Evolutionary conservation across 352 stramenopile genomes (phyloP).

Genomic region (Lagenidium sp.): DNA sequence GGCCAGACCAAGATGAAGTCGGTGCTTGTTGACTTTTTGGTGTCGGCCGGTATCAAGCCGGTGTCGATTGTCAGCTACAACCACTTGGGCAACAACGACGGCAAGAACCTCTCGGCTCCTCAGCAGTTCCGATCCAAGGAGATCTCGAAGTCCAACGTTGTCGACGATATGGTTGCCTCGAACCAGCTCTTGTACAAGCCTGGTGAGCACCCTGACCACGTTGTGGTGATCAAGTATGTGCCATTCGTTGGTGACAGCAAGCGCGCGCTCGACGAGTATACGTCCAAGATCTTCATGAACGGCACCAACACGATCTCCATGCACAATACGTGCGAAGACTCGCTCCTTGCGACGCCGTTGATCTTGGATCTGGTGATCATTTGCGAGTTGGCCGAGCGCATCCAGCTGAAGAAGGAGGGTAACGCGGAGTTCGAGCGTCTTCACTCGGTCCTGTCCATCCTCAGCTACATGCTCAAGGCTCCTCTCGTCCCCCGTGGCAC

Average conservation of each 20-base stretch:
- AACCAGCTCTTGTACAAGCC: slow-evolving; percentile 97
- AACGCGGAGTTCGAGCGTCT: slow-evolving; percentile 89
- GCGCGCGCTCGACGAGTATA: slow-evolving; percentile 99
- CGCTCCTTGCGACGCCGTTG: slow-evolving; percentile 94
- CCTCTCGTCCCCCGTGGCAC: slow-evolving; percentile 97
- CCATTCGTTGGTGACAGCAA: slow-evolving; percentile 99
- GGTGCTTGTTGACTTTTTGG: slow-evolving; percentile 99
- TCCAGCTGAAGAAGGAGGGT: slow-evolving; percentile 92
- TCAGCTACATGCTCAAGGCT: slow-evolving; percentile 99
- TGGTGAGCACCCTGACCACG: slow-evolving; percentile 98
- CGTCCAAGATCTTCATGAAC: slow-evolving; percentile 99
- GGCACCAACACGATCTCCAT: slow-evolving; percentile 99
- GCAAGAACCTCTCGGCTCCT: slow-evolving; percentile 98
- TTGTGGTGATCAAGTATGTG: slow-evolving; percentile 99
- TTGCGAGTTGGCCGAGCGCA: slow-evolving; percentile 95
- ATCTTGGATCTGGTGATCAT: slow-evolving; percentile 99
- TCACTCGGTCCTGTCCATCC: slow-evolving; percentile 95
- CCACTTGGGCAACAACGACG: slow-evolving; percentile 99
- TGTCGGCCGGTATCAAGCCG: slow-evolving; percentile 98
- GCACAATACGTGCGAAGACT: slow-evolving; percentile 99
- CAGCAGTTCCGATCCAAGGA: slow-evolving; percentile 99
- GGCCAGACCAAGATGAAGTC: slow-evolving; percentile 99
- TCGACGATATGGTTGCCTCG: slow-evolving; percentile 98
- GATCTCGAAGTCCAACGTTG: slow-evolving; percentile 99
- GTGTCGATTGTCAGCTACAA: slow-evolving; percentile 99